These are phyloP conservation scores for Lunasporangiospora selenospora DNA, from an alignment of 192 early-diverging fungal genomes.

Conservation along the genomic window DNA sequence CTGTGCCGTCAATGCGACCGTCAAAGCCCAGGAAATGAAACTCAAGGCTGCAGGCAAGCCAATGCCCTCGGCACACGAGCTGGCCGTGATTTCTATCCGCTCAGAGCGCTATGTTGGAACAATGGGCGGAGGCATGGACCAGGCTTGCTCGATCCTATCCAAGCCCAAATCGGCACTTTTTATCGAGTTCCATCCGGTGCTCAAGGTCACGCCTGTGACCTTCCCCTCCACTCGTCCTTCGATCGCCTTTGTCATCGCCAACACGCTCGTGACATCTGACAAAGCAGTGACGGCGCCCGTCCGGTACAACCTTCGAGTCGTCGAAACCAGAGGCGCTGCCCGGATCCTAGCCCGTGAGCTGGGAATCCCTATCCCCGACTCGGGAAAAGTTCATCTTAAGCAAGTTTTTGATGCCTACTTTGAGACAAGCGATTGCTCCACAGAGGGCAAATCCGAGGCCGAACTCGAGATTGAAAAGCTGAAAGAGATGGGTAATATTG, in stretches of 20 bases:
- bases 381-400: constrained; percentile 43
- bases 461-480: constrained; percentile 51
- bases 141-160: constrained; percentile 86
- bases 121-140: constrained; percentile 87
- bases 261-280: constrained; percentile 85
- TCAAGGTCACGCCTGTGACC: constrained; percentile 63
- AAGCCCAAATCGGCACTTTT: constrained; percentile 70
- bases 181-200: constrained; percentile 84
- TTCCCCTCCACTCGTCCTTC: constrained; percentile 63
- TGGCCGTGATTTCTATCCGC: constrained; percentile 79
- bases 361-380: constrained; percentile 41
- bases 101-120: constrained; percentile 85
- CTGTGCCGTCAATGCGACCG: constrained; percentile 73
- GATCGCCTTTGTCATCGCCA: constrained; percentile 87
- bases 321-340: constrained; percentile 87
- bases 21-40: constrained; percentile 58
- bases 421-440: constrained; percentile 17
- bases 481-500: constrained; percentile 45
- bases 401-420: constrained; percentile 58
- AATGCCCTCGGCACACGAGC: constrained; percentile 48
- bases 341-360: constrained; percentile 63
- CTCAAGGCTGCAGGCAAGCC: constrained; percentile 19
- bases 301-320: constrained; percentile 93
- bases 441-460: constrained; percentile 45
- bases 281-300: constrained; percentile 88